Percentiles rank a stretch among this genome's conserved stretches.
Conservation (phyloP, 805 yeast genomes). For the Zygosaccharomyces siamensis region DNA sequence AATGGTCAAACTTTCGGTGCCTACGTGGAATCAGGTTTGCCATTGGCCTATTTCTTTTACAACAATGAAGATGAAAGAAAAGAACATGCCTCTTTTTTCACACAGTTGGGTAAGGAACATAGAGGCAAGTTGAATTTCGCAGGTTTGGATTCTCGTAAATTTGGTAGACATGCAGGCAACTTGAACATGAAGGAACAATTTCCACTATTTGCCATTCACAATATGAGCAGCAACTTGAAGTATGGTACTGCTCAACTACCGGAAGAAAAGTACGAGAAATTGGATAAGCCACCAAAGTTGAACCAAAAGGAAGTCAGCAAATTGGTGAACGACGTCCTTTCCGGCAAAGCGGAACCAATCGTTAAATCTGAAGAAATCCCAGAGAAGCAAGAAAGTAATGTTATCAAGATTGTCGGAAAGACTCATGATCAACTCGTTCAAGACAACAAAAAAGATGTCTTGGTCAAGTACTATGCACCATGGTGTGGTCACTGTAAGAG, state of each 20-base stretch:
- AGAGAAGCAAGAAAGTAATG: conserved; percentile 70
- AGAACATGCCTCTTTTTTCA: conserved; percentile 47
- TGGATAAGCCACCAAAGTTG: conserved; percentile 35
- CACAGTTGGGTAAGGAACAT: conserved; percentile 62
- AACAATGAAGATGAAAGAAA: conserved; percentile 61
- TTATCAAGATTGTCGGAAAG: conserved; percentile 73
- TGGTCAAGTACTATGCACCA: conserved; percentile 92
- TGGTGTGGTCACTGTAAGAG: conserved; percentile 98
- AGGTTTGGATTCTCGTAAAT: conserved; percentile 75
- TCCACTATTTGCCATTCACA: conserved; percentile 90
- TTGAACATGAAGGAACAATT: conserved; percentile 78
- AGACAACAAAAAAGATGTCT: conserved; percentile 57
- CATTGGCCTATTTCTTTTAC: conserved; percentile 87
- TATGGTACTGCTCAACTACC: conserved; percentile 64
- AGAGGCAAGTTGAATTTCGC: conserved; percentile 83
- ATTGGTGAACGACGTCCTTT: conserved; percentile 59
- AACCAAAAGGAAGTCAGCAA: conserved; percentile 50
- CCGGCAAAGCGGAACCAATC: conserved; percentile 63
- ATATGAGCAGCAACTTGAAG: conserved; percentile 60
- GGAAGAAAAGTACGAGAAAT: conserved; percentile 28
- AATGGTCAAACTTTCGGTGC: conserved; percentile 70
- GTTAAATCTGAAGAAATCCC: conserved; percentile 87
- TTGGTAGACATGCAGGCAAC: conserved; percentile 81
- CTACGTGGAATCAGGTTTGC: conserved; percentile 68
- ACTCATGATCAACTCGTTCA: conserved; percentile 67